These are phyloP conservation scores for Daedaleopsis nitida DNA, from an alignment of 768 basidiomycete species.

Conservation along the genomic window DNA sequence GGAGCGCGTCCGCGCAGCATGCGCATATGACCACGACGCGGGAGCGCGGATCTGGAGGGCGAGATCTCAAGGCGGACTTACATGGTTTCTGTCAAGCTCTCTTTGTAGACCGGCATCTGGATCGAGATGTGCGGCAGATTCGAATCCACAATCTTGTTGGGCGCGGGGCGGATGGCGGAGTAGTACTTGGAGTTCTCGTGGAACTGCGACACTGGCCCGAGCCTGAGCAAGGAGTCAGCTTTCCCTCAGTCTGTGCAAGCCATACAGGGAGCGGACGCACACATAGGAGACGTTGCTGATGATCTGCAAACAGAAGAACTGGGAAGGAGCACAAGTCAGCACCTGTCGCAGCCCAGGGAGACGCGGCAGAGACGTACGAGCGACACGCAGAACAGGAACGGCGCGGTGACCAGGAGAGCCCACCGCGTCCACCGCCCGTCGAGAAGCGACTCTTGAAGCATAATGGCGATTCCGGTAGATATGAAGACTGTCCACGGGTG, in stretches of 20 bases:
- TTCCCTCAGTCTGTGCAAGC: not conserved
- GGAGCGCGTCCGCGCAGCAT: not conserved
- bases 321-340: not conserved
- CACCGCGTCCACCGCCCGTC: conserved; percentile 70
- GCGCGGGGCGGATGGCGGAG: conserved; percentile 63
- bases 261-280: conserved; percentile 40
- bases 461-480: conserved; percentile 54
- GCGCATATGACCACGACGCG: not conserved
- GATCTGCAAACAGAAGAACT: conserved; percentile 79
- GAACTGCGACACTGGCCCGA: conserved; percentile 87
- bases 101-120: conserved; percentile 89
- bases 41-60: not conserved
- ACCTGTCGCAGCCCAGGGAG: not conserved
- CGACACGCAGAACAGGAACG: conserved; percentile 76
- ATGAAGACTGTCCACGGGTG: conserved; percentile 52
- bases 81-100: conserved; percentile 81
- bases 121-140: conserved; percentile 75
- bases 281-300: conserved; percentile 64
- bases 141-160: conserved; percentile 63
- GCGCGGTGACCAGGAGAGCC: conserved; percentile 61
- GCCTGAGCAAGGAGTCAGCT: conserved; percentile 34
- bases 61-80: conserved; percentile 38
- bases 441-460: conserved; percentile 67
- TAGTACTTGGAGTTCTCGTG: conserved; percentile 86
- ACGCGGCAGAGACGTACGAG: conserved; percentile 46